Evolutionary conservation across 176 grass and related monocot species (phyloP).

Genomic region (Rhynchospora pubera): DNA sequence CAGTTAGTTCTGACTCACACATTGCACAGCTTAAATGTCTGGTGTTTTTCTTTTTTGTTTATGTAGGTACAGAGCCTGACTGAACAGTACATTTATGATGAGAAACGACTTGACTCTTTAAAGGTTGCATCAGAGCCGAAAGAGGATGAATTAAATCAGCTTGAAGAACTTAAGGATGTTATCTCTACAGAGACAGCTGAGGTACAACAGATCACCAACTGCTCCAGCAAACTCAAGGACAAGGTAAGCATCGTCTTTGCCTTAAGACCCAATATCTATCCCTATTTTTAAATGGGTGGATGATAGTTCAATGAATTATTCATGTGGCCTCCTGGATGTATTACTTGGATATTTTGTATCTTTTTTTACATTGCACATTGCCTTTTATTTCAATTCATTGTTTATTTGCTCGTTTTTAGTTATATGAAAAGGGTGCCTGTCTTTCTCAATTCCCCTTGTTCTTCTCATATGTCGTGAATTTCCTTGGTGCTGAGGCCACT

Average conservation of each 20-base stretch:
- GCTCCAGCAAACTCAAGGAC: slow-evolving; percentile 85
- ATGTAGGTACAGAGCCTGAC: slow-evolving; percentile 77
- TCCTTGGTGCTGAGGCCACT: slow-evolving; percentile 66
- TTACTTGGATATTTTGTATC: not conserved
- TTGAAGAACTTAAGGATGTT: slow-evolving; percentile 57
- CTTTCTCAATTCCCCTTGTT: slow-evolving; percentile 65
- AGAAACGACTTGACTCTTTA: slow-evolving; percentile 62
- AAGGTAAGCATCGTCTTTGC: slow-evolving; percentile 38
- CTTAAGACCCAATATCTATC: slow-evolving; percentile 2
- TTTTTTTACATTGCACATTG: slow-evolving; percentile 6
- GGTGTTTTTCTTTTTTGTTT: slow-evolving; percentile 11
- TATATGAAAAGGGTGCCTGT: slow-evolving; percentile 63
- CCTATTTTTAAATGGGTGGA: slow-evolving; percentile 2
- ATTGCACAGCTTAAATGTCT: not conserved
- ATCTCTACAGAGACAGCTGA: slow-evolving; percentile 56
- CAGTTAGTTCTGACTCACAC: too few relatives aligned
- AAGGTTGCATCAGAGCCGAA: slow-evolving; percentile 68
- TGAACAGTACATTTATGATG: slow-evolving; percentile 59
- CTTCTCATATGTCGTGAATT: slow-evolving; percentile 80
- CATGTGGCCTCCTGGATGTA: not conserved
- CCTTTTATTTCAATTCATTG: slow-evolving; percentile 44
- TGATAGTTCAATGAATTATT: not conserved
- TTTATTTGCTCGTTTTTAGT: slow-evolving; percentile 37
- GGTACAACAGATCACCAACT: slow-evolving; percentile 57
- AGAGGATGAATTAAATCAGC: slow-evolving; percentile 49